Percentiles rank a stretch among this genome's conserved stretches.
These are phyloP conservation scores for Globisporangium acanthophoron DNA, from an alignment of 352 stramenopile genomes.

Conservation along the genomic window DNA sequence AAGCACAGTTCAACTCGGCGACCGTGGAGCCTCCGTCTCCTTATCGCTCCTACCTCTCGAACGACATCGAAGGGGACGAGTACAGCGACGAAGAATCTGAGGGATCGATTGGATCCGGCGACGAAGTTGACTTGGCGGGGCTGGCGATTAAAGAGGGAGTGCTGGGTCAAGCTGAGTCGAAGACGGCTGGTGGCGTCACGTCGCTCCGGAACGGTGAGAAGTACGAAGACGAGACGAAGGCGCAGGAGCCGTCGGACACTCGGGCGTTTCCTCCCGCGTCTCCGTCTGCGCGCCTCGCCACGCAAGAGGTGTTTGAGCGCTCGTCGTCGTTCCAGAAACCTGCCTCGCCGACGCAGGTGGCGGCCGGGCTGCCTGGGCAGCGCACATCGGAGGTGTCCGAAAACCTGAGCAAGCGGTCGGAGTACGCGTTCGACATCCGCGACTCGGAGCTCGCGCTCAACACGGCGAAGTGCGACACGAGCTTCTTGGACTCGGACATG, in stretches of 20 bases:
- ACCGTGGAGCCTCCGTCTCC: not conserved
- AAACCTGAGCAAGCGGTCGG: not conserved
- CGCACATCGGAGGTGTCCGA: constrained; percentile 2
- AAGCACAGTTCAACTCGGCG: not conserved
- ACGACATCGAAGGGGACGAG: constrained; percentile 11
- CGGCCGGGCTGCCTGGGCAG: not conserved
- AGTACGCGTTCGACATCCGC: constrained; percentile 23
- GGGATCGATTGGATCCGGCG: constrained; percentile 29
- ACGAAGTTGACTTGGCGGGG: constrained; percentile 20
- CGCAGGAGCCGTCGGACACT: constrained; percentile 36
- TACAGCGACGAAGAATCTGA: constrained; percentile 33
- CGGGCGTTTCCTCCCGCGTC: constrained; percentile 38
- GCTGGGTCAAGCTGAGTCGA: not conserved
- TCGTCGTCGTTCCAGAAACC: constrained; percentile 12
- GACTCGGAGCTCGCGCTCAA: constrained; percentile 42
- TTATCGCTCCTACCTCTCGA: not conserved
- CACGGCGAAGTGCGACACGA: constrained; percentile 49
- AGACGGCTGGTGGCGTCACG: constrained; percentile 7
- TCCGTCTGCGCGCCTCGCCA: constrained; percentile 31
- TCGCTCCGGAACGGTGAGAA: constrained; percentile 9
- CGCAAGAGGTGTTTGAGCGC: constrained; percentile 26
- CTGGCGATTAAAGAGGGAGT: not conserved
- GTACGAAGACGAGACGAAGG: constrained; percentile 48
- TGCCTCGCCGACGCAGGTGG: not conserved
- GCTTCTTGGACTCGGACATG: constrained; percentile 64